These are phyloP conservation scores for Solidago caesia DNA, from an alignment of 129 eudicot genomes.

Conservation along the genomic window DNA sequence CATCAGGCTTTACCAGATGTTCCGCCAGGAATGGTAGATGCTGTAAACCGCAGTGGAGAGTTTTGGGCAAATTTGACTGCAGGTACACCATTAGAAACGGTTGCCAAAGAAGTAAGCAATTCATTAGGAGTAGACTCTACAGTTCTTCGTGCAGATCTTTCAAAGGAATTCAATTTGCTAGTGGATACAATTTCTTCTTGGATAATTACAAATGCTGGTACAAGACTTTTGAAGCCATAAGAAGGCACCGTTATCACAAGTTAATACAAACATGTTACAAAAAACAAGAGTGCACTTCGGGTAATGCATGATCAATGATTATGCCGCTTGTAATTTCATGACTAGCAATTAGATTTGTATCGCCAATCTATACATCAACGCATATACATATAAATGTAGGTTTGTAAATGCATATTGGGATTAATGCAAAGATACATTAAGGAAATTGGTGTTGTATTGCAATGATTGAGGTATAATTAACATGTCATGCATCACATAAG, in stretches of 20 bases:
- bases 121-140: conserved; percentile 63
- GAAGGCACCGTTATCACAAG: neutral
- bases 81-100: conserved; percentile 90
- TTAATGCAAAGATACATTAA: neutral
- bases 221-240: conserved; percentile 61
- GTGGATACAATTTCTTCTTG: conserved; percentile 74
- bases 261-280: conserved; percentile 8
- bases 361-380: neutral
- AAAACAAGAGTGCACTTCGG: conserved; percentile 9
- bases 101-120: conserved; percentile 69
- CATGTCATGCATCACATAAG: neutral
- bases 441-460: neutral
- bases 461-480: neutral
- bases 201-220: conserved; percentile 55
- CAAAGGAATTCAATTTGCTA: conserved; percentile 76
- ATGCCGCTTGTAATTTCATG: neutral
- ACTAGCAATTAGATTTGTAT: neutral
- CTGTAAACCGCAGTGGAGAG: conserved; percentile 86
- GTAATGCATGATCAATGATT: conserved; percentile 3
- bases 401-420: conserved; percentile 18
- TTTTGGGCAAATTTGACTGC: conserved; percentile 68
- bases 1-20: conserved; percentile 87
- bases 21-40: conserved; percentile 91
- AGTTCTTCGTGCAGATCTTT: conserved; percentile 47
- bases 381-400: neutral